Base-by-base conservation (phyloP, 2,329 filamentous ascomycete genomes). In the Trichoderma gracile region DNA sequence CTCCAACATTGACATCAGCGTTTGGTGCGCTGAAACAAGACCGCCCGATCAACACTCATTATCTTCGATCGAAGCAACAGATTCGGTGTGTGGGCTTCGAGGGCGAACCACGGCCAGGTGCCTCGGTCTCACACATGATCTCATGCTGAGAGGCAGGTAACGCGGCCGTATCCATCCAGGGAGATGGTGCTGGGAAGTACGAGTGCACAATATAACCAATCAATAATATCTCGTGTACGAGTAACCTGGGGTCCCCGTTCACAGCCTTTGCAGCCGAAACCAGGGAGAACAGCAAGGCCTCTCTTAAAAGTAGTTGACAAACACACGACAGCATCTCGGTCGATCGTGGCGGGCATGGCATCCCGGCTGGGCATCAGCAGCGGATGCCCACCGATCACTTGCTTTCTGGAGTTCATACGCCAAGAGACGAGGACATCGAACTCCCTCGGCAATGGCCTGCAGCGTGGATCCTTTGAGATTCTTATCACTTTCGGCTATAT, bases 401-500 rank as follows among this genome's bases (percentile, higher is more conserved):
- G 19, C 10, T 38, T 40, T 46, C 27, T n/a, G 30, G 21, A 27
- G 14, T 33, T 33, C 27, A 33, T 27, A 19, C 27, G 49, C 21
- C 21, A 50, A 43, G 58, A 25, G 52, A n/a, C 14, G 23, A 45
- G 17, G 19, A 50, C 42, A 27, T n/a, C 33, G 14, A 42, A 47
- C 33, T 42, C 50, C 17, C 19, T 21, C 45, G 49, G 7, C 45
- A 59, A 45, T 25, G 46, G n/a, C 21, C 33, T 42, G 46, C 47
- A 52, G 23, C 58, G 33, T 54, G 25, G 49, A 54, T 47, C 58
- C 40, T 27, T 42, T 25, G 15, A 38, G 47, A 23, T 38, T 53
- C 25, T 45, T 46, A 38, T 53, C 40, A 53, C 40, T 62, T 50
- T 62, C 59, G 59, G 49, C 47, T 62, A 62, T 54, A 38, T 30